These are phyloP conservation scores for Lipomyces yarrowii DNA, from an alignment of 1,139 yeast genomes.

Conservation along the genomic window DNA sequence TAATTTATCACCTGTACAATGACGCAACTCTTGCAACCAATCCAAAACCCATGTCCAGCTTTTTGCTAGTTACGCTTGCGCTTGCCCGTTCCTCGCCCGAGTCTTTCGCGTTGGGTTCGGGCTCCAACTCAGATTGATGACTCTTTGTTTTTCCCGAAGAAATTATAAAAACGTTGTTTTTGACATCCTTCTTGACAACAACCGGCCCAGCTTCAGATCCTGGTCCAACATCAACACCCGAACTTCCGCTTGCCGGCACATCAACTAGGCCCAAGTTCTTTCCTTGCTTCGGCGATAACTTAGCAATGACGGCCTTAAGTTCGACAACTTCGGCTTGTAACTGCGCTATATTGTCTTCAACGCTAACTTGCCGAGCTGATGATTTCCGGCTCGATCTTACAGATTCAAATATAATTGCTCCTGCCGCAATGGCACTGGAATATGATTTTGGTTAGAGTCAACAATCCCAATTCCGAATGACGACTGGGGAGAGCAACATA, in stretches of 20 bases:
- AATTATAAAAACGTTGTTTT: not conserved
- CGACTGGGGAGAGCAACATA: constrained; percentile 17
- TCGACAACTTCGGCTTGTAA: constrained; percentile 72
- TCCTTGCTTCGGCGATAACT: constrained; percentile 13
- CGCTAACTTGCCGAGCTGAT: constrained; percentile 58
- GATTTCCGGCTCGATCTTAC: constrained; percentile 70
- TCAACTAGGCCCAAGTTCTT: constrained; percentile 6
- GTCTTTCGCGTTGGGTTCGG: not conserved
- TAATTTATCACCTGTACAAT: not conserved
- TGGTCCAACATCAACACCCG: not conserved
- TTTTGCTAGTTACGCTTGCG: not conserved
- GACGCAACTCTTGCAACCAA: not conserved
- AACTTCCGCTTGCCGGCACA: not conserved
- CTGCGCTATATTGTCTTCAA: constrained; percentile 67
- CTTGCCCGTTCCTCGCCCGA: not conserved
- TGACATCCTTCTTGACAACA: not conserved
- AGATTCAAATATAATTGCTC: constrained; percentile 73
- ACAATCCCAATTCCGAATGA: not conserved
- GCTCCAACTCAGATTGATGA: not conserved
- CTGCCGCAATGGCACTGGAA: constrained; percentile 64
- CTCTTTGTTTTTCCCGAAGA: not conserved
- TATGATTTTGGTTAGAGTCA: not conserved
- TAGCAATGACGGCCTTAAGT: constrained; percentile 39
- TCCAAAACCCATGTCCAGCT: not conserved
- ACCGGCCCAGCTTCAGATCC: not conserved